Evolutionary conservation across 345 rosid species (phyloP).

Genomic region (Eucalyptus grandis): DNA sequence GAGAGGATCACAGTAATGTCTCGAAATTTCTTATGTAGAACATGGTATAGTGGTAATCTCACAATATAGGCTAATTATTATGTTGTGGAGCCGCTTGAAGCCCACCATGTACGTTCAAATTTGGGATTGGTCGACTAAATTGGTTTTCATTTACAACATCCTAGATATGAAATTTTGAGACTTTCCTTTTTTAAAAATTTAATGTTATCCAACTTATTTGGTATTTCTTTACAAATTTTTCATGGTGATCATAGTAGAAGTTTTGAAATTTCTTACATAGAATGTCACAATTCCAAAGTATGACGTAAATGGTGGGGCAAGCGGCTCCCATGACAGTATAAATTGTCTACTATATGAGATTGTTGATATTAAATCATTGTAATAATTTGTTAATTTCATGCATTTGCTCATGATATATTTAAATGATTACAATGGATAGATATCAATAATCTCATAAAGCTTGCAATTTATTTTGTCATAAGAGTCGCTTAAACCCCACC

Average conservation of each 20-base stretch:
- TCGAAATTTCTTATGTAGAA: too few relatives aligned
- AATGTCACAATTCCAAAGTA: not conserved
- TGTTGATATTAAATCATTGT: not conserved
- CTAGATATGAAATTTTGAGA: not conserved
- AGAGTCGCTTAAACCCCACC: too few relatives aligned
- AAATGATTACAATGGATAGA: too few relatives aligned
- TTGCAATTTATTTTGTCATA: too few relatives aligned
- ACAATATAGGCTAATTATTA: not conserved
- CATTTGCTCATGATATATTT: too few relatives aligned
- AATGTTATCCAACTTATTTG: not conserved
- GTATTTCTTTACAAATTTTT: not conserved
- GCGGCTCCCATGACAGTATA: not conserved
- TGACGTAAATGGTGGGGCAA: not conserved
- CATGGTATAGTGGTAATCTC: too few relatives aligned
- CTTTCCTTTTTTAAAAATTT: not conserved
- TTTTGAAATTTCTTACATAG: not conserved
- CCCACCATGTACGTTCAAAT: too few relatives aligned
- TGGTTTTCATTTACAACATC: not conserved
- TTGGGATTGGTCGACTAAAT: not conserved
- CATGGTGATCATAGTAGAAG: not conserved
- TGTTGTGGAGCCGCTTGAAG: not conserved
- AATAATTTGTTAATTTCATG: not conserved
- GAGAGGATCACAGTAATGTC: too few relatives aligned
- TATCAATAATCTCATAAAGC: too few relatives aligned
- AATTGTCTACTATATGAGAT: not conserved